Evolutionary conservation across 164 flowering plant species (phyloP).

Genomic region (Magnolia changhungtana): DNA sequence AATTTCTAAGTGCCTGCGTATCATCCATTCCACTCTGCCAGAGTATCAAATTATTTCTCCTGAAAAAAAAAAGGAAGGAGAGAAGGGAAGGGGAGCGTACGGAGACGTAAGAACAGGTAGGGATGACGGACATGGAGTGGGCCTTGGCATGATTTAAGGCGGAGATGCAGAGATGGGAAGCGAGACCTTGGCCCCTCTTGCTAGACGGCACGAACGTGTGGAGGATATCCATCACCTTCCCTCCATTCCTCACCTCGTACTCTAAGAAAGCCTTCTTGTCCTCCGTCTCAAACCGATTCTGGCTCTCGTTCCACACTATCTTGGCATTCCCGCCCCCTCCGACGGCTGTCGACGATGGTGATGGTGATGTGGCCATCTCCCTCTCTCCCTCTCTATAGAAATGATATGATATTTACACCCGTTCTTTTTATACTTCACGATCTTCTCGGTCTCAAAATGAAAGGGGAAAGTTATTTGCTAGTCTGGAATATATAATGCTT

Average conservation of each 20-base stretch:
- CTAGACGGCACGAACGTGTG: conserved; percentile 79
- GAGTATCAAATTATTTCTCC: too few relatives aligned
- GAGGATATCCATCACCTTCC: conserved; percentile 64
- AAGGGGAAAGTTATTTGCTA: too few relatives aligned
- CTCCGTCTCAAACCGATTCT: conserved; percentile 60
- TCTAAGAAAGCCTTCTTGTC: conserved; percentile 67
- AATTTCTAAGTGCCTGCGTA: too few relatives aligned
- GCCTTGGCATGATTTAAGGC: conserved; percentile 71
- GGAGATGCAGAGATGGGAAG: conserved; percentile 60
- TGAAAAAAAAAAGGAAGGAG: not conserved
- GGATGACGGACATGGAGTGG: conserved; percentile 57
- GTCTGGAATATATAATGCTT: too few relatives aligned
- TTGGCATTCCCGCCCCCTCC: conserved; percentile 25
- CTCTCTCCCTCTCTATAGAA: conserved; percentile 5
- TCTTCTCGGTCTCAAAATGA: too few relatives aligned
- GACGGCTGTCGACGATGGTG: not conserved
- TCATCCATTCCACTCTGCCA: too few relatives aligned
- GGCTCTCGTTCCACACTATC: conserved; percentile 56
- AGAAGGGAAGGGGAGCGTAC: conserved; percentile 30
- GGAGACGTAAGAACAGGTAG: conserved; percentile 83
- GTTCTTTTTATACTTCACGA: too few relatives aligned
- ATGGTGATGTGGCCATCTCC: conserved; percentile 17
- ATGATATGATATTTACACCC: too few relatives aligned
- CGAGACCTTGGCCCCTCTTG: conserved; percentile 79
- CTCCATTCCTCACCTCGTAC: conserved; percentile 40